Percentiles rank a stretch among this genome's conserved stretches.
Conservation (phyloP, 1,139 yeast genomes). For the Blastobotrys persicus region DNA sequence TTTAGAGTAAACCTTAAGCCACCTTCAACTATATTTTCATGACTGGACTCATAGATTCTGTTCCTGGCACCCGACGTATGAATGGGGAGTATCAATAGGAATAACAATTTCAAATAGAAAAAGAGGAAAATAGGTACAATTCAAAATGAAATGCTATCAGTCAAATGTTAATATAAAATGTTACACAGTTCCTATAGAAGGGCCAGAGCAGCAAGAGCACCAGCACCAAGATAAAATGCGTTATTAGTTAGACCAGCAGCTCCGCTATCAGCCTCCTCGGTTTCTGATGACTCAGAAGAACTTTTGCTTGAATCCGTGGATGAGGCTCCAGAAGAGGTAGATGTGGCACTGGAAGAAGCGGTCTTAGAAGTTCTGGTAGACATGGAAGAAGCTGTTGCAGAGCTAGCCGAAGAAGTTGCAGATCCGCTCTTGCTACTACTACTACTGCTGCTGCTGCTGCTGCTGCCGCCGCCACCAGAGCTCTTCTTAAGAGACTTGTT, state of each 20-base stretch:
- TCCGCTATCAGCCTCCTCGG: background rate
- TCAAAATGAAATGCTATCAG: background rate
- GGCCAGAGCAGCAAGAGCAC: constrained; percentile 4
- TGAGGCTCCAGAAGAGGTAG: background rate
- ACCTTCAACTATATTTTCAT: too few species aligned
- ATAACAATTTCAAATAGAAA: too few species aligned
- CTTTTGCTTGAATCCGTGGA: background rate
- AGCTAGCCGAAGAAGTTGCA: background rate
- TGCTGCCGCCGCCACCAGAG: background rate
- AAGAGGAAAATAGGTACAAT: too few species aligned
- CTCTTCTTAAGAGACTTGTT: background rate
- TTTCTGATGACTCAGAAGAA: background rate
- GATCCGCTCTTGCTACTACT: background rate
- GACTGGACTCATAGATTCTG: too few species aligned
- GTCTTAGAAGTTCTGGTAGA: background rate
- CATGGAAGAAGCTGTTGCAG: background rate
- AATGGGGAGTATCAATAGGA: too few species aligned
- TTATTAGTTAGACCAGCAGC: constrained; percentile 5
- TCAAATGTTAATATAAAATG: background rate
- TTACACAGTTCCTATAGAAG: background rate
- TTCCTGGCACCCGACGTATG: too few species aligned
- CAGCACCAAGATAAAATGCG: background rate
- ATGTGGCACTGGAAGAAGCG: background rate
- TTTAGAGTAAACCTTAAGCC: too few species aligned
- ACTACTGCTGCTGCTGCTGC: background rate